A percentile compares a stretch with the other conserved stretches of the same genome.
Evolutionary conservation across 2,329 filamentous ascomycete genomes (phyloP).

Genomic region (Boeremia exigua): DNA sequence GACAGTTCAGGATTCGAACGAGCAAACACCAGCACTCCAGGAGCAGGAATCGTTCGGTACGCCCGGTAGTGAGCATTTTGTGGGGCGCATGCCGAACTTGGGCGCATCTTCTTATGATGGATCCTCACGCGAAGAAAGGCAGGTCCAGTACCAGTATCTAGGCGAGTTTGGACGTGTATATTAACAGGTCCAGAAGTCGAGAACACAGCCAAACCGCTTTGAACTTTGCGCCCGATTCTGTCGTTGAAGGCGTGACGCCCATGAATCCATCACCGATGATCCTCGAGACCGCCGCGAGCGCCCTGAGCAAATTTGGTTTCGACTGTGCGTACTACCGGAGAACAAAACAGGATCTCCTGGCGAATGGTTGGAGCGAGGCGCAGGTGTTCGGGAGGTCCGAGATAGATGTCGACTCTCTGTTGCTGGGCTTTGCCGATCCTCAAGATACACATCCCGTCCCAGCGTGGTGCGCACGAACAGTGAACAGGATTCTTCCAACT

Average conservation of each 20-base stretch:
- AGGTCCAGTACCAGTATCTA: conserved; percentile 14
- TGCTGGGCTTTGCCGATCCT: conserved; percentile 42
- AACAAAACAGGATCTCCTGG: conserved; percentile 41
- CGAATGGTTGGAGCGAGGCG: conserved; percentile 39
- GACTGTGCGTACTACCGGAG: conserved; percentile 43
- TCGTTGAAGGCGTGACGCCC: conserved; percentile 27
- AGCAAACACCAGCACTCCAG: conserved; percentile 24
- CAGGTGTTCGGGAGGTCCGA: conserved; percentile 44
- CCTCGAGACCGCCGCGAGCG: conserved; percentile 27
- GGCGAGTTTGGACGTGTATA: conserved; percentile 4
- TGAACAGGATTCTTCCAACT: conserved; percentile 39
- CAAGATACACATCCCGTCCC: conserved; percentile 42
- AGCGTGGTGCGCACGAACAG: conserved; percentile 41
- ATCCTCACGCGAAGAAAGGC: conserved; percentile 45
- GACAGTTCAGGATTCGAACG: conserved; percentile 32
- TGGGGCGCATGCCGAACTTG: conserved; percentile 28
- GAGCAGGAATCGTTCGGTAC: conserved; percentile 38
- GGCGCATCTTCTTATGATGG: conserved; percentile 41
- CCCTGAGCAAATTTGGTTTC: conserved; percentile 41
- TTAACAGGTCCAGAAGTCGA: conserved; percentile 35
- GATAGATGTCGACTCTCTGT: conserved; percentile 44
- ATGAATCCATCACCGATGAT: conserved; percentile 27
- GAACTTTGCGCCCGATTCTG: conserved; percentile 29
- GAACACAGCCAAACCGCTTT: conserved; percentile 43
- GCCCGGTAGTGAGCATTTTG: conserved; percentile 35